Base-by-base conservation (phyloP, 352 stramenopile species). In the Phytophthora syringae region DNA sequence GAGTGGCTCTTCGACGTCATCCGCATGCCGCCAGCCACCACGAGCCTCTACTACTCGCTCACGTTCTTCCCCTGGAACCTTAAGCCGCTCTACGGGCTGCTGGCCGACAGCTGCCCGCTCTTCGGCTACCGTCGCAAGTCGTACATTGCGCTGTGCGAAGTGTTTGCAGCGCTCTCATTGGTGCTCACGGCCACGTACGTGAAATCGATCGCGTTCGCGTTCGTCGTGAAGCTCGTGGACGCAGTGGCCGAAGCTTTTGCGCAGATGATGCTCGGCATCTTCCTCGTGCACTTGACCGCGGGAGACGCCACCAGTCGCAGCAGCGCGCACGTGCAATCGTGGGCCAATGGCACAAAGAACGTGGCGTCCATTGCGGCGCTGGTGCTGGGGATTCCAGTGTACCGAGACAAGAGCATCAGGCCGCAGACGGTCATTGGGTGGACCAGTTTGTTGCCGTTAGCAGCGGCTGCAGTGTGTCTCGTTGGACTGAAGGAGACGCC, bases 51-150 rank as follows among this genome's bases (percentile, higher is more conserved):
- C 73, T 92, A 92, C 74, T 88, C 86, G 22, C 70, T 91, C 65
- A 70, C 80, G 24, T 94, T 94, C 74, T 88, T 94, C 64, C 86
- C 86, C 9, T 94, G 86, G 86, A 92, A 94, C 73, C 70, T 93
- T 72, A 94, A 94, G 73, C 86, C 84, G 34, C 76, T 94, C 53
- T 94, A 94, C 60, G 86, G 83, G 0, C 71, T 92, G 25, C 66
- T 94, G 39, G 92, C 84, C 25, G 86, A 94, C 77, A 82, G 80
- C 50, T 75, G 90, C 22, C 84, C 86, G 27, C 75, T 94, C 64
- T 80, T 73, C 5, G 82, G 86, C 21, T 92, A 91, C 71, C 82
- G 80, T 52, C 86, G 82, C 75, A 94, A 93, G 82, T 82, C 80
- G 3, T 94, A 94, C 78, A 94, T 93, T 59, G 54, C 88, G 15